Evolutionary conservation across 257 asterid species (phyloP), one percentile per base, ranked within the genome.

Genomic region (Solanum commersonii): DNA sequence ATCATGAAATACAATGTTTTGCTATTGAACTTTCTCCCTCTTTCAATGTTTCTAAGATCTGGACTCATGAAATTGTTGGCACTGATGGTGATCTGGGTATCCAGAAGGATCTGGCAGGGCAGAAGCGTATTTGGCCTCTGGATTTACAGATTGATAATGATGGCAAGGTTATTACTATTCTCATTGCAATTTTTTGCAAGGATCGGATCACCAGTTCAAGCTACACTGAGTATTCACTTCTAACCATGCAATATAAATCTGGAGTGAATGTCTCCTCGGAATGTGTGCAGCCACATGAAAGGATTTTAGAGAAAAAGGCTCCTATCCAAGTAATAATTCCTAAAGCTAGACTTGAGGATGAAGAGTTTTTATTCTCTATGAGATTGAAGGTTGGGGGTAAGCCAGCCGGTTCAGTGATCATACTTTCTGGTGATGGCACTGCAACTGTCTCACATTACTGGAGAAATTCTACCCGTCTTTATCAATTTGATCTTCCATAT

Each of bases 381-480:
- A 94, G 95, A 91, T 86, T 95, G 84, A 96, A 92, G 88, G 91
- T 94, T 59, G 99, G 99, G 86, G 99, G 99, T 49, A 95, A 92
- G 88, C 98, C 99, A 89, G 92, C 96, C 87, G 98, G 98, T 79
- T 96, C 99, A 89, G 97, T 93, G 86, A 84, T 92, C 89, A 93
- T 96, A 92, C 96, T 95, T 87, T 95, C 98, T 60, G 98, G 97
- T 72, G 99, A 95, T 92, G 99, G 99, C 87, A 96, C 99, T 90
- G 99, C 99, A 84, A 96, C 99, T 72, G 98, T 95, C 88, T 93
- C 98, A 83, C 97, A 96, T 92, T 95, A 95, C 91, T 95, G 96
- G 95, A 94, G 95, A 91, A 91, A 88, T 91, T 94, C 98, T 78
- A 95, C 98, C 81, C 92, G 93, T 84, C 98, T 96, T 73, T 95